Conservation (phyloP, 164 flowering plant genomes). For the Brasenia schreberi region DNA sequence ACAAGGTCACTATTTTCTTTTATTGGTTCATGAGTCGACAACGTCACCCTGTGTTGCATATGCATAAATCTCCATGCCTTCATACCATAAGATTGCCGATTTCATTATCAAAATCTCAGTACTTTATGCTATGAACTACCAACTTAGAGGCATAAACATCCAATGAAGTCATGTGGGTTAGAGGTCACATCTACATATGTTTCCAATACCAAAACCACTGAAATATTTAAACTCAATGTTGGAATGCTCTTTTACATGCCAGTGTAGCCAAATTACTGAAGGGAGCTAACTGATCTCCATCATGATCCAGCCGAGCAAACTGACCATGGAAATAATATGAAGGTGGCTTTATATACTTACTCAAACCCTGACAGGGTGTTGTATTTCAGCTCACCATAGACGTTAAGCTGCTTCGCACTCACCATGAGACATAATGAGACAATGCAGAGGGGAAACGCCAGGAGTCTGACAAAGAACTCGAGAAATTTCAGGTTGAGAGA, state of each 20-base stretch:
- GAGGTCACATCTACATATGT: too few species aligned
- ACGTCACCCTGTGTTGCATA: too few species aligned
- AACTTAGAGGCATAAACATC: background rate
- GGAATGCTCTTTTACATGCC: too few species aligned
- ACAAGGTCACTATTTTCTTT: background rate
- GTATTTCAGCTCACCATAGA: constrained; percentile 60
- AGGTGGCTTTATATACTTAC: constrained; percentile 18
- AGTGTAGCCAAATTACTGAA: too few species aligned
- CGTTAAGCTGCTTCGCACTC: constrained; percentile 43
- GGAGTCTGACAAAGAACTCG: constrained; percentile 50
- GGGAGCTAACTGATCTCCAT: too few species aligned
- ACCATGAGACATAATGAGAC: constrained; percentile 65
- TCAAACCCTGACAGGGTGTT: constrained; percentile 51
- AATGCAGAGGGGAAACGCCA: constrained; percentile 48
- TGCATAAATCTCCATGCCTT: too few species aligned
- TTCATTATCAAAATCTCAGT: background rate
- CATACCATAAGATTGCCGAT: too few species aligned
- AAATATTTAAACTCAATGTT: too few species aligned
- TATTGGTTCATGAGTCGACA: too few species aligned
- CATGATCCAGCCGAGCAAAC: background rate
- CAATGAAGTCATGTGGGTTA: too few species aligned
- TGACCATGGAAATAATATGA: background rate
- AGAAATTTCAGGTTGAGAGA: constrained; percentile 28
- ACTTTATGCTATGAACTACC: background rate
- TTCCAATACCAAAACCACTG: too few species aligned